Conservation (phyloP, 2,329 filamentous ascomycete species). For the Xenoacremonium recifei region DNA sequence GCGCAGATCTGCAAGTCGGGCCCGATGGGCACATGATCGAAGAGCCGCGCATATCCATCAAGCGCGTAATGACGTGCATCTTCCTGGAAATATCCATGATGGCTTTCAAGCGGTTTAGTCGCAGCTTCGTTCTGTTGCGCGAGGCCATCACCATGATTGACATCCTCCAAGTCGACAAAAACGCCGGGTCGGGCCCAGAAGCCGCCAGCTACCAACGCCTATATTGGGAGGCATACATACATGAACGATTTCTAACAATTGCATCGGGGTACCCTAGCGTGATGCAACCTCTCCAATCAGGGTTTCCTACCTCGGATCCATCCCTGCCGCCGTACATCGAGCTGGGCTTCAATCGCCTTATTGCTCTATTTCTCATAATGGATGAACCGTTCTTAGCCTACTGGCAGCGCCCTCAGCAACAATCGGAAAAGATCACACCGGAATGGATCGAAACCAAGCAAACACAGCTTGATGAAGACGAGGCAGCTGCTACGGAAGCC, state of each 20-base stretch:
- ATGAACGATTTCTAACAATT: constrained; percentile 54
- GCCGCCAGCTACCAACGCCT: constrained; percentile 38
- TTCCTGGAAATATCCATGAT: constrained; percentile 54
- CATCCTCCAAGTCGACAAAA: constrained; percentile 16
- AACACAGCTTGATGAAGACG: constrained; percentile 37
- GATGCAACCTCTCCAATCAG: constrained; percentile 30
- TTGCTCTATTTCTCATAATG: constrained; percentile 36
- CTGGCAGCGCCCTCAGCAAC: constrained; percentile 32
- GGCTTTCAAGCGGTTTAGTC: constrained; percentile 45
- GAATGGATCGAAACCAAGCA: constrained; percentile 42
- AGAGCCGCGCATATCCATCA: constrained; percentile 40
- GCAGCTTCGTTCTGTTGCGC: constrained; percentile 49
- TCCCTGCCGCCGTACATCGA: constrained; percentile 35
- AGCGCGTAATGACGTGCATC: constrained; percentile 48
- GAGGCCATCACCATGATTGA: constrained; percentile 42
- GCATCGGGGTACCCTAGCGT: constrained; percentile 44
- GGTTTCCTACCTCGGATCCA: constrained; percentile 29
- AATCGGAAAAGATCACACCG: constrained; percentile 26
- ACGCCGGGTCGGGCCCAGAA: constrained; percentile 8
- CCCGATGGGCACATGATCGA: constrained; percentile 32
- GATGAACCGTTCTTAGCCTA: constrained; percentile 37
- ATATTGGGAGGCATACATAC: constrained; percentile 56
- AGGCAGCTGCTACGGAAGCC: constrained; percentile 29
- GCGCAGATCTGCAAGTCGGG: constrained; percentile 26
- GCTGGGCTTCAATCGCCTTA: constrained; percentile 37